phyloP scores from a whole-genome alignment of 352 stramenopile species.

The Lagenidium giganteum region DNA sequence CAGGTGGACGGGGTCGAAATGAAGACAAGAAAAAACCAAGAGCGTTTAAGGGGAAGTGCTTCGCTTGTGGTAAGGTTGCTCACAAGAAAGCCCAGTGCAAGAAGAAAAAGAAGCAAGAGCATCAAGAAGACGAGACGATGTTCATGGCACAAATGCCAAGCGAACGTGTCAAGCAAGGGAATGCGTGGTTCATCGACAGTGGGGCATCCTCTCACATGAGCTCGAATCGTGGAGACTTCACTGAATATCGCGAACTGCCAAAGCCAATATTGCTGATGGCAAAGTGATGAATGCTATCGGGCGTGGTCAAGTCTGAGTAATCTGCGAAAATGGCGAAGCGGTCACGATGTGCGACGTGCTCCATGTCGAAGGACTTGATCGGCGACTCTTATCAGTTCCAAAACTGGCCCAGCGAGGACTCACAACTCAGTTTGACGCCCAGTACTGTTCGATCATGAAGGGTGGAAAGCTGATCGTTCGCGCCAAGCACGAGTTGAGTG shows the following conservation, averaged over 20 bases:
- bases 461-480: background rate
- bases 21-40: constrained; percentile 1
- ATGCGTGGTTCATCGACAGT: constrained; percentile 8
- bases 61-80: constrained; percentile 1
- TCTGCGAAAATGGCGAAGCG: background rate
- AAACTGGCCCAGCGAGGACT: background rate
- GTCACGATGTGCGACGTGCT: constrained; percentile 4
- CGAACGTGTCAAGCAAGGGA: background rate
- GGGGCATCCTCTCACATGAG: constrained; percentile 11
- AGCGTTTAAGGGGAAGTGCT: constrained; percentile 8
- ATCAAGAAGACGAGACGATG: too few species aligned
- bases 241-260: constrained; percentile 1
- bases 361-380: background rate
- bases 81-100: constrained; percentile 6
- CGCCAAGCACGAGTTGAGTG: too few species aligned
- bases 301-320: background rate
- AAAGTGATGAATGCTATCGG: background rate
- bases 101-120: background rate
- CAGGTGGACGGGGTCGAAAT: too few species aligned
- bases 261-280: constrained; percentile 3
- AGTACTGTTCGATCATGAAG: background rate
- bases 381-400: constrained; percentile 3
- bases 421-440: background rate
- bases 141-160: too few species aligned
- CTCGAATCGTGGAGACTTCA: background rate